Conservation (phyloP, 2,329 filamentous ascomycete species). For the Xylaria sp. region DNA sequence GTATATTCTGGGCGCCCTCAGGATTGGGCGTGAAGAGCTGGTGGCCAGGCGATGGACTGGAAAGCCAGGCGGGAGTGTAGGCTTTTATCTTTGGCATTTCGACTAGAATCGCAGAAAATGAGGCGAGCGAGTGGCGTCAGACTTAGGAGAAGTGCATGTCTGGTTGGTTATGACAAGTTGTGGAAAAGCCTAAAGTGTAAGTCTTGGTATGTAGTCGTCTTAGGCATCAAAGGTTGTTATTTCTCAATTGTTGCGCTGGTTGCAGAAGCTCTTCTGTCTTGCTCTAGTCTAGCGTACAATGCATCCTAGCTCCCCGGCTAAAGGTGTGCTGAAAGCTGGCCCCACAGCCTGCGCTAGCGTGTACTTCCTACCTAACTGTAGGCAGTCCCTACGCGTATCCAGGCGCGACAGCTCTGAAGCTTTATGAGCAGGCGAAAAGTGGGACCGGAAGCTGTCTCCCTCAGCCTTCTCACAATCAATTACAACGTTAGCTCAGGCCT, state of each 20-base stretch:
- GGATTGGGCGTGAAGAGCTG: slow-evolving; percentile 73
- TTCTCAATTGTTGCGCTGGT: slow-evolving; percentile 8
- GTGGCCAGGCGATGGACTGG: slow-evolving; percentile 79
- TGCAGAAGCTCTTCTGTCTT: slow-evolving; percentile 17
- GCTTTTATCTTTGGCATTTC: slow-evolving; percentile 86
- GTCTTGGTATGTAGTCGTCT: slow-evolving; percentile 12
- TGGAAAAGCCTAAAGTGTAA: slow-evolving; percentile 22
- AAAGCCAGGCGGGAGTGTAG: slow-evolving; percentile 89
- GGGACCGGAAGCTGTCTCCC: slow-evolving; percentile 15
- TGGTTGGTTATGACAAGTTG: slow-evolving; percentile 34
- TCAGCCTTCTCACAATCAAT: slow-evolving; percentile 21
- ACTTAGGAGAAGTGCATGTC: slow-evolving; percentile 43
- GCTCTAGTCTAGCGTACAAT: background rate
- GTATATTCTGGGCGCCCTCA: slow-evolving; percentile 52
- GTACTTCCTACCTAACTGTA: background rate
- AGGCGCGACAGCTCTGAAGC: slow-evolving; percentile 18
- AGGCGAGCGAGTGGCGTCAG: slow-evolving; percentile 34
- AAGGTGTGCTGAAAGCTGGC: slow-evolving; percentile 2
- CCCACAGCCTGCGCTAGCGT: slow-evolving; percentile 19
- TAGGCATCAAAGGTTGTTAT: slow-evolving; percentile 20
- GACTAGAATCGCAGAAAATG: slow-evolving; percentile 39
- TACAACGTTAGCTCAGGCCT: slow-evolving; percentile 22
- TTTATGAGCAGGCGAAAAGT: slow-evolving; percentile 23
- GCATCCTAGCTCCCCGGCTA: background rate
- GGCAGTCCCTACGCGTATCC: slow-evolving; percentile 21